These are phyloP conservation scores for Rhizophagus clarus DNA, from an alignment of 192 early-diverging fungal genomes.

Conservation along the genomic window DNA sequence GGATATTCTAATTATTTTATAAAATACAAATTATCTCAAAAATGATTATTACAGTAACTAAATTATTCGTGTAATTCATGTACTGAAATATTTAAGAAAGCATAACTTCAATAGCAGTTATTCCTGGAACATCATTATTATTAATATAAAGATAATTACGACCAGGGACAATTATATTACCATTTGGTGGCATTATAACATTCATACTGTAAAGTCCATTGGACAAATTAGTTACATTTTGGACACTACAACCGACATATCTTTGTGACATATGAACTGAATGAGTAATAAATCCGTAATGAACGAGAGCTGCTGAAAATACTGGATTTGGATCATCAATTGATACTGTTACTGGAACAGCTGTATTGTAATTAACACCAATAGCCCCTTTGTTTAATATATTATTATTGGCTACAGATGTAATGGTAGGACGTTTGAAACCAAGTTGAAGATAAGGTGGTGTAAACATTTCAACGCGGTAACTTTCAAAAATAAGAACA, in stretches of 20 bases:
- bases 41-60: too few relatives aligned
- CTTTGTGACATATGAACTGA: conserved; percentile 58
- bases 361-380: conserved; percentile 31
- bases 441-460: conserved; percentile 48
- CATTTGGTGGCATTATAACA: conserved; percentile 52
- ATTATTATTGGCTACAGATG: neutral
- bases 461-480: conserved; percentile 52
- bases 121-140: conserved; percentile 52
- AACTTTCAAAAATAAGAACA: conserved; percentile 43
- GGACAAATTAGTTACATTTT: neutral
- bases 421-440: neutral
- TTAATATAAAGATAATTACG: conserved; percentile 52
- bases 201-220: conserved; percentile 27
- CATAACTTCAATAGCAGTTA: neutral
- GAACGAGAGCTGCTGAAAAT: conserved; percentile 50
- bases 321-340: conserved; percentile 25
- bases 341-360: conserved; percentile 32
- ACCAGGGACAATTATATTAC: conserved; percentile 57
- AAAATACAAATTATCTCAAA: too few relatives aligned
- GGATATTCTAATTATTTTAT: too few relatives aligned
- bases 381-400: conserved; percentile 7
- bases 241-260: conserved; percentile 32
- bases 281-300: conserved; percentile 57
- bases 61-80: neutral
- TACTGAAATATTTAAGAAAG: neutral